Conservation (phyloP, 2,329 filamentous ascomycete species). For the Dactylellina parvicollis region DNA sequence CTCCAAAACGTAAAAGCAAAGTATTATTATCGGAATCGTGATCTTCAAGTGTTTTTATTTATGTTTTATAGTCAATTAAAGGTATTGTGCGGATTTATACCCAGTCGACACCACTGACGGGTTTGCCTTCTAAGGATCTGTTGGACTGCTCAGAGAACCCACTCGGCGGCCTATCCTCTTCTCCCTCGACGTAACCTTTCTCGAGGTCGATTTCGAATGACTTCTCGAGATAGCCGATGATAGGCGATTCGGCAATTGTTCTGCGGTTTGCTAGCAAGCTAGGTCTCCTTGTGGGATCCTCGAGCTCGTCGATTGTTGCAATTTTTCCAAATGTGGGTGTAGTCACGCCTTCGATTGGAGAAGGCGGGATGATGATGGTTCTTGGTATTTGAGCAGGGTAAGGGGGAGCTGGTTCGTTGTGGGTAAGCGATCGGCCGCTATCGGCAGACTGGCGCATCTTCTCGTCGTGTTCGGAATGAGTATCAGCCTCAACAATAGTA, state of each 20-base stretch:
- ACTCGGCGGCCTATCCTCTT: constrained; percentile 33
- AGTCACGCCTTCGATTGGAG: constrained; percentile 9
- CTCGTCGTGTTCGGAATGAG: neutral
- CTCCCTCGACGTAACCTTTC: constrained; percentile 2
- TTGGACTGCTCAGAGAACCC: constrained; percentile 28
- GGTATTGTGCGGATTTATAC: constrained; percentile 7
- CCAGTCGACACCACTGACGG: constrained; percentile 31
- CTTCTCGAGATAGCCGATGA: constrained; percentile 7
- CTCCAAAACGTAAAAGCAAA: constrained; percentile 15
- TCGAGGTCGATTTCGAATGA: constrained; percentile 19
- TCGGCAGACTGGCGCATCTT: neutral
- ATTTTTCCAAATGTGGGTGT: constrained; percentile 14
- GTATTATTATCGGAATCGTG: neutral
- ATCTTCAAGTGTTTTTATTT: neutral
- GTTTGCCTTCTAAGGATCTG: constrained; percentile 22
- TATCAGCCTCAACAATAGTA: constrained; percentile 20
- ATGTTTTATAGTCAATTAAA: neutral
- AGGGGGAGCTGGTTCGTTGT: neutral
- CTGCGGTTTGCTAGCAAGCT: neutral
- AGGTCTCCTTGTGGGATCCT: constrained; percentile 11
- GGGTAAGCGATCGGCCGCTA: neutral
- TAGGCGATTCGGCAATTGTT: neutral
- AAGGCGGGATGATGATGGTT: constrained; percentile 30
- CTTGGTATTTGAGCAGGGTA: constrained; percentile 5
- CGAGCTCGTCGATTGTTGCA: constrained; percentile 37